These are phyloP conservation scores for Phaffia australis DNA, from an alignment of 768 basidiomycete genomes.

Conservation along the genomic window DNA sequence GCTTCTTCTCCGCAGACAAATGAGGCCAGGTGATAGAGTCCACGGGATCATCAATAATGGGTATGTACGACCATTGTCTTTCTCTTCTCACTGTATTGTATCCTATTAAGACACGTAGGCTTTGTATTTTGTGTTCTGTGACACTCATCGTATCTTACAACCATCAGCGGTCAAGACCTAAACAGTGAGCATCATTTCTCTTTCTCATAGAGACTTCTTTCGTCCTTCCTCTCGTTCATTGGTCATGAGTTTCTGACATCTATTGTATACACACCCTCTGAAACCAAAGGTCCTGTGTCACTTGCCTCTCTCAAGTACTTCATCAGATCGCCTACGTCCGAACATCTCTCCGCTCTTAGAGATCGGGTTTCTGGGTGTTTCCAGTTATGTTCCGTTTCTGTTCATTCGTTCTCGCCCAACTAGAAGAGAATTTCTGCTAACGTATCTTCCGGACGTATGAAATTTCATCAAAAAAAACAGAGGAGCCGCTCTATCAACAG, in stretches of 20 bases:
- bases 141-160: too few species aligned
- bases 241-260: too few species aligned
- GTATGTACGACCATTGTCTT: constrained; percentile 14
- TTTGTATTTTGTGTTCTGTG: too few species aligned
- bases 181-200: constrained; percentile 36
- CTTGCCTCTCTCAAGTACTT: constrained; percentile 1
- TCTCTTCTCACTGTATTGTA: constrained; percentile 29
- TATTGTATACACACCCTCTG: too few species aligned
- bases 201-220: too few species aligned
- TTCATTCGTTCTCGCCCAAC: too few species aligned
- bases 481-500: too few species aligned
- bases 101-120: constrained; percentile 50
- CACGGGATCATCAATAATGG: constrained; percentile 65
- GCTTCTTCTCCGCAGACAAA: constrained; percentile 62
- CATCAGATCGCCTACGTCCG: constrained; percentile 5
- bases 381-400: background rate
- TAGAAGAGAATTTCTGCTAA: too few species aligned
- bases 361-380: constrained; percentile 9
- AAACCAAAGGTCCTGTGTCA: too few species aligned
- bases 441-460: too few species aligned
- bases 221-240: too few species aligned
- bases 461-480: too few species aligned
- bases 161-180: constrained; percentile 54
- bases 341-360: background rate
- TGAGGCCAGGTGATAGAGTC: constrained; percentile 66